phyloP scores from a whole-genome alignment of 768 basidiomycete genomes.

The Tremella mesenterica region DNA sequence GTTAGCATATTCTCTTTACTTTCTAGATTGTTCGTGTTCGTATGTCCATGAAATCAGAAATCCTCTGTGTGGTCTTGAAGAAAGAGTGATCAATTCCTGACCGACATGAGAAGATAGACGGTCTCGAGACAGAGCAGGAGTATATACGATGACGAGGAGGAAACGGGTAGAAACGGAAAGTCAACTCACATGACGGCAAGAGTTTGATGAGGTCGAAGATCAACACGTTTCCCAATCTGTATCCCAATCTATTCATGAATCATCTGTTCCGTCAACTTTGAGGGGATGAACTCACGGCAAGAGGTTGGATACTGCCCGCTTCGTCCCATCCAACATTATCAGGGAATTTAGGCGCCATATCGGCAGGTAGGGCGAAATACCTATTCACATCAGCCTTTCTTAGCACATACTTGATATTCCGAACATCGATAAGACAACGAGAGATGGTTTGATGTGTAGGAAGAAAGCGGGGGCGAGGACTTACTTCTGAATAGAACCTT shows the following conservation, averaged over 20 bases:
- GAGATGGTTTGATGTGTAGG: background rate
- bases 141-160: background rate
- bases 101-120: too few species aligned
- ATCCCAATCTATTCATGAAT: slow-evolving; percentile 26
- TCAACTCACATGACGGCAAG: slow-evolving; percentile 34
- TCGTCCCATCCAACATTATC: slow-evolving; percentile 33
- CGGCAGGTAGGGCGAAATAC: slow-evolving; percentile 33
- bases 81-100: too few species aligned
- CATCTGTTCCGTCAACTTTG: background rate
- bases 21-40: too few species aligned
- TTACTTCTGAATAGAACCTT: slow-evolving; percentile 31
- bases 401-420: too few species aligned
- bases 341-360: slow-evolving; percentile 39
- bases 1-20: too few species aligned
- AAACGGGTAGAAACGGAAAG: background rate
- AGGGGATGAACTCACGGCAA: slow-evolving; percentile 23
- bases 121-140: too few species aligned
- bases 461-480: background rate
- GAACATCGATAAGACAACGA: background rate
- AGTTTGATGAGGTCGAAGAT: slow-evolving; percentile 29
- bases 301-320: slow-evolving; percentile 36
- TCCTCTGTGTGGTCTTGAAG: too few species aligned
- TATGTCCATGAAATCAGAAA: too few species aligned
- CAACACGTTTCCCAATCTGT: slow-evolving; percentile 35
- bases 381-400: too few species aligned